A percentile compares a stretch with the other conserved stretches of the same genome.
Conservation (phyloP, 2,329 filamentous ascomycete species). For the Thielaviopsis ethacetica region DNA sequence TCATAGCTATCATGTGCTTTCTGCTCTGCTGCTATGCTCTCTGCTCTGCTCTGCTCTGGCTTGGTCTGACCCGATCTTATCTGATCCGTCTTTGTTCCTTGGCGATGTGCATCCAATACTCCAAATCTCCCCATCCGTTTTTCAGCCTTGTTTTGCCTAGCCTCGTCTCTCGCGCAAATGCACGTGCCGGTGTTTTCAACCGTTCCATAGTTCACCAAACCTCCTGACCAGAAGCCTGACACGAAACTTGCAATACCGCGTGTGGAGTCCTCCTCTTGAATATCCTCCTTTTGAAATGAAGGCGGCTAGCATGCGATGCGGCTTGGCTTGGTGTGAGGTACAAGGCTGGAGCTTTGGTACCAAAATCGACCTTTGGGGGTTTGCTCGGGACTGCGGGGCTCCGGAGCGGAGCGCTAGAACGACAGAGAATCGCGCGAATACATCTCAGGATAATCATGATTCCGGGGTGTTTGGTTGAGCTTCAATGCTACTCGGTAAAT, state of each 20-base stretch:
- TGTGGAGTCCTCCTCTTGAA: not conserved
- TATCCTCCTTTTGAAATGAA: not conserved
- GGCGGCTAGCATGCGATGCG: not conserved
- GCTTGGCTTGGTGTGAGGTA: not conserved
- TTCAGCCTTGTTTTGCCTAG: not conserved
- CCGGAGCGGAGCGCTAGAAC: too few species aligned
- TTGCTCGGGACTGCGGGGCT: too few species aligned
- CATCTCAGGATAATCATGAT: too few species aligned
- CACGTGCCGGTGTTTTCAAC: too few species aligned
- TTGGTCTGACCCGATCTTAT: not conserved
- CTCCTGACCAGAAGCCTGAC: not conserved
- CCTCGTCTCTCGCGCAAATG: too few species aligned
- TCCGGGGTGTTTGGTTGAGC: too few species aligned
- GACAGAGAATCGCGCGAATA: too few species aligned
- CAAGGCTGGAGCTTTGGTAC: not conserved
- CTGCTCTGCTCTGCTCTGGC: constrained; percentile 9
- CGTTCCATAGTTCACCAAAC: not conserved
- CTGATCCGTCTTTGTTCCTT: not conserved
- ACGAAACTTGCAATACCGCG: not conserved
- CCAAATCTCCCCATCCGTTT: not conserved
- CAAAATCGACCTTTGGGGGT: too few species aligned
- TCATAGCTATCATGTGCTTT: constrained; percentile 11
- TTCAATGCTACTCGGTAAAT: not conserved
- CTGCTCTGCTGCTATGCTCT: constrained; percentile 9
- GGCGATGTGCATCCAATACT: not conserved